Evolutionary conservation across 257 asterid species (phyloP), one percentile per base, ranked within the genome.

Genomic region (Solanum raphanifolium): DNA sequence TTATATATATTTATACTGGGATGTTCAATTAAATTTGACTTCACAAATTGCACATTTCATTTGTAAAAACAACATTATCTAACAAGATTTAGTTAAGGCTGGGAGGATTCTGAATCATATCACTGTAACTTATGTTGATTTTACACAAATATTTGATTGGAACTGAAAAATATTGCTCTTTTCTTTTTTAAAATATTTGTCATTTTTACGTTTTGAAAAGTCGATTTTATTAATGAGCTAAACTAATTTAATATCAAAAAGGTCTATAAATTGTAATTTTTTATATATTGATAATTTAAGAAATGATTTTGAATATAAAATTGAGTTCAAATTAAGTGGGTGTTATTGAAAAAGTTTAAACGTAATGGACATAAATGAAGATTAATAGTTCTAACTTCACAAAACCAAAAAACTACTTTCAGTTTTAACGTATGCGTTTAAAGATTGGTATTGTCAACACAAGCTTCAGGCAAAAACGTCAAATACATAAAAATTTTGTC

Each of bases 11-110:
- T 18, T 52, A 55, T 55, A 6, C 13, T 13, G 13, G 0, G 2
- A 9, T 60, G 2, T 6, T 60, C 13, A 21, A 21, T 60, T 60
- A 60, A 4, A 8, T 60, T 55, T 20, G 5, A 55, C 11, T 7
- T 55, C 0, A 21, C 0, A 9, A 0, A 9, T 23, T 9, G 3
- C 3, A 62, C 12, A 0, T 2, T 21, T 9, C 5, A 60, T 60
- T 60, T 23, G 5, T 58, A 2, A 58, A 58, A 20, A 12, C 5
- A 58, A 9, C 15, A 0, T 9, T 5, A 16, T 23, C 6, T 23
- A 9, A 60, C 7, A 9, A 3, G 13, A 60, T 23, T 9, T 60
- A 10, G 0, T n/a, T 65, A n/a, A 65, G 29, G 18, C 2, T 58
- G 5, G 10, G n/a, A 58, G 10, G 25, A 21, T 4, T 21, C 0